These are phyloP conservation scores for Coemansia biformis DNA, from an alignment of 192 early-diverging fungal genomes.

Conservation along the genomic window DNA sequence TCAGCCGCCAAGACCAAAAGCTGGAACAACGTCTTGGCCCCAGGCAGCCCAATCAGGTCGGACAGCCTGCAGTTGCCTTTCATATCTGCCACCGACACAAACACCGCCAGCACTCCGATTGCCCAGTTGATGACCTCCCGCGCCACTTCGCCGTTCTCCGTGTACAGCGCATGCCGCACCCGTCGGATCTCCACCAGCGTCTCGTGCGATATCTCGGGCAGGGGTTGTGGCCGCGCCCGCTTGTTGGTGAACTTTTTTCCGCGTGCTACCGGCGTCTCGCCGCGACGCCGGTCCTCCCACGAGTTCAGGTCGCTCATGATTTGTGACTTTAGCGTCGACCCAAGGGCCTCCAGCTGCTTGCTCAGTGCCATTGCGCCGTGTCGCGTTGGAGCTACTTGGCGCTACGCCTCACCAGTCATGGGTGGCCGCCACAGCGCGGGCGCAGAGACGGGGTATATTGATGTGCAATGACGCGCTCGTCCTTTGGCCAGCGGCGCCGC, in stretches of 20 bases:
- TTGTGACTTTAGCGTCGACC: constrained; percentile 38
- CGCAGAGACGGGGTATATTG: no score
- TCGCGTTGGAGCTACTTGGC: no score
- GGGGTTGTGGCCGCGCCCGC: constrained; percentile 13
- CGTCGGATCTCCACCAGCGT: constrained; percentile 19
- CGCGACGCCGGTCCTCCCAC: constrained; percentile 39
- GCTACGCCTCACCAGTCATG: no score
- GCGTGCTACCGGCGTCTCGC: constrained; percentile 12
- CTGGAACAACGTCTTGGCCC: constrained; percentile 24
- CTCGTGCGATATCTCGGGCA: constrained; percentile 27
- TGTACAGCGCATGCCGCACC: constrained; percentile 15
- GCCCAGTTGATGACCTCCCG: constrained; percentile 23
- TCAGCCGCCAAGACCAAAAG: constrained; percentile 31
- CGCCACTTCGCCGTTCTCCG: neutral
- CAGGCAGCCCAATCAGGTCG: constrained; percentile 28
- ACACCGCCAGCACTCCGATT: constrained; percentile 28
- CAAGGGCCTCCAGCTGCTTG: constrained; percentile 23
- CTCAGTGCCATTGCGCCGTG: neutral
- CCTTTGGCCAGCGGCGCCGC: no score
- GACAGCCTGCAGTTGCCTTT: constrained; percentile 27
- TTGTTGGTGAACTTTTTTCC: constrained; percentile 15
- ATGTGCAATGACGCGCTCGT: no score
- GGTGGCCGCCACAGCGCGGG: no score
- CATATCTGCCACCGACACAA: constrained; percentile 43
- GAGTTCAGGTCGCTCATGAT: constrained; percentile 41